Conservation (phyloP, 129 eudicot genomes). For the Ambrosia artemisiifolia region DNA sequence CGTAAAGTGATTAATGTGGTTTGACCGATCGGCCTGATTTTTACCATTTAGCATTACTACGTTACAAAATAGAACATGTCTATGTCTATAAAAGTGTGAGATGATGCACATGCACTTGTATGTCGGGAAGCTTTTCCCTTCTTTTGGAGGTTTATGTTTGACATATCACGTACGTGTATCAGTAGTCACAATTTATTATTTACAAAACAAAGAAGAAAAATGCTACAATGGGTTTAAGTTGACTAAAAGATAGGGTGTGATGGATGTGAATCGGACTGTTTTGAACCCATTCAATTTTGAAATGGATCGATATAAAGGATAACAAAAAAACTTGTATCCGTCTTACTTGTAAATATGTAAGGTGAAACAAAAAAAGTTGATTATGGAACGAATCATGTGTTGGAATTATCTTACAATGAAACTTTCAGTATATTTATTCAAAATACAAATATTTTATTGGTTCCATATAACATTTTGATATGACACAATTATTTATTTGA, state of each 20-base stretch:
- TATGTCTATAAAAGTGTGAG: background rate
- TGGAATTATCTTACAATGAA: too few species aligned
- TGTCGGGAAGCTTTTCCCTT: background rate
- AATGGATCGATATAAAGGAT: too few species aligned
- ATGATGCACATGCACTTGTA: background rate
- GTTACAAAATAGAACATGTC: slow-evolving; percentile 9
- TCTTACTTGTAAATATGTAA: too few species aligned
- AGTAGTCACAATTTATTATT: background rate
- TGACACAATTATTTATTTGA: too few species aligned
- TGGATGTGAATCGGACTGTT: background rate
- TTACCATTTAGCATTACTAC: background rate
- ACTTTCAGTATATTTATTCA: too few species aligned
- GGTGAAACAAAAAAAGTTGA: too few species aligned
- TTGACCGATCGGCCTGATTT: background rate
- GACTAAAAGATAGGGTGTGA: background rate
- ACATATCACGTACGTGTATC: background rate
- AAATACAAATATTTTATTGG: too few species aligned
- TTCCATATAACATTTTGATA: too few species aligned
- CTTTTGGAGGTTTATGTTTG: slow-evolving; percentile 1
- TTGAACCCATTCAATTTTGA: background rate
- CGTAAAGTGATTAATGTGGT: background rate
- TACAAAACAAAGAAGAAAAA: background rate
- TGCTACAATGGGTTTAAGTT: background rate
- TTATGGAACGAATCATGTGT: too few species aligned
- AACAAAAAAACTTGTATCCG: too few species aligned